Percentiles rank a stretch among this genome's conserved stretches.
phyloP scores from a whole-genome alignment of 2,329 filamentous ascomycete species.

The Lecanicillium sp. region DNA sequence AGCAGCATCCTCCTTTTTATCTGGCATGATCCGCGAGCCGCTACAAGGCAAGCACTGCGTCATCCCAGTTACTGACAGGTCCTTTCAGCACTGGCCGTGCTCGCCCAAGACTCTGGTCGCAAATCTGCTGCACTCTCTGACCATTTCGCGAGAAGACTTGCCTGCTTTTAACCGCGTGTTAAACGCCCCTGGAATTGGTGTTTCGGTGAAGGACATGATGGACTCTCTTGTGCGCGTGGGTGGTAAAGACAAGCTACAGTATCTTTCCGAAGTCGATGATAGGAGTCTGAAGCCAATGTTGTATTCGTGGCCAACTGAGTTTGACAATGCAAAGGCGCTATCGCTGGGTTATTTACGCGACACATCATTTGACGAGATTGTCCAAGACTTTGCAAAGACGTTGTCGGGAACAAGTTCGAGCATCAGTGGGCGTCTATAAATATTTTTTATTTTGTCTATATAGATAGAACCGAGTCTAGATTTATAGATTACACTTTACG shows the following conservation, averaged over 20 bases:
- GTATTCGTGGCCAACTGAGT: not conserved
- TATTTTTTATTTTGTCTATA: too few species aligned
- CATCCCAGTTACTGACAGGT: constrained; percentile 35
- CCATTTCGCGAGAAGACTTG: not conserved
- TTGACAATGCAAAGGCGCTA: not conserved
- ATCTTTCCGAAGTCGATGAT: not conserved
- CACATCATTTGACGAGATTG: not conserved
- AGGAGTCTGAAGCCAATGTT: not conserved
- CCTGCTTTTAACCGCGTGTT: not conserved
- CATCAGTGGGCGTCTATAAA: too few species aligned
- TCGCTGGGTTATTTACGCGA: not conserved
- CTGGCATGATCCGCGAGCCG: constrained; percentile 53
- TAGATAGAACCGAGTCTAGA: constrained; percentile 34
- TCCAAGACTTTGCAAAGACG: too few species aligned
- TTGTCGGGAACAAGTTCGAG: too few species aligned
- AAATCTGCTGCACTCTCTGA: too few species aligned
- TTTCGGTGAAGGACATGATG: not conserved
- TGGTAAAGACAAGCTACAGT: not conserved
- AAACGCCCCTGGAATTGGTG: not conserved
- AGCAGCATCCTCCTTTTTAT: constrained; percentile 53
- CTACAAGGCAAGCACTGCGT: constrained; percentile 36
- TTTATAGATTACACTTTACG: too few species aligned
- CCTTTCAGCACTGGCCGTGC: constrained; percentile 42
- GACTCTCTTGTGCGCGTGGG: not conserved
- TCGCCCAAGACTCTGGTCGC: too few species aligned